These are phyloP conservation scores for Leccinum insigne DNA, from an alignment of 1,284 basidiomycete genomes.

Conservation along the genomic window DNA sequence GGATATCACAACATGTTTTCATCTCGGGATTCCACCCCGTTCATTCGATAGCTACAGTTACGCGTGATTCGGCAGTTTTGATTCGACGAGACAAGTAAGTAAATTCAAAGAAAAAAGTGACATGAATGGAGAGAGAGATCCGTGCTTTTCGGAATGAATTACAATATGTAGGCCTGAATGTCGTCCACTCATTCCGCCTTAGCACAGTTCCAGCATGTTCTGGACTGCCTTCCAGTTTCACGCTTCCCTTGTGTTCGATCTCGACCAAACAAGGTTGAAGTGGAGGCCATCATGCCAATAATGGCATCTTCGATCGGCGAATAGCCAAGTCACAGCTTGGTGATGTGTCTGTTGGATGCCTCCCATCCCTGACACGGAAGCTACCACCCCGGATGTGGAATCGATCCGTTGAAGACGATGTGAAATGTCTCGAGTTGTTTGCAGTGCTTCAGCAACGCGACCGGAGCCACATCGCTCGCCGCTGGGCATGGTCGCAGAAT, in stretches of 20 bases:
- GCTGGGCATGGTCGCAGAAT: conserved; percentile 3
- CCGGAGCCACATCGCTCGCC: conserved; percentile 14
- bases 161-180: background rate
- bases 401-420: conserved; percentile 17
- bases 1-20: background rate
- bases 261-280: conserved; percentile 11
- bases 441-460: conserved; percentile 14
- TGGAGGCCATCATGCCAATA: conserved; percentile 5
- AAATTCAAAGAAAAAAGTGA: background rate
- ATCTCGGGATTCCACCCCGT: background rate
- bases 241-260: background rate
- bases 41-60: no score
- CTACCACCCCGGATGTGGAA: background rate
- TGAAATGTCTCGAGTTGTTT: conserved; percentile 18
- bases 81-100: background rate
- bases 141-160: background rate
- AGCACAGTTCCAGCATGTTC: background rate
- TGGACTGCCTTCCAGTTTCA: conserved; percentile 11
- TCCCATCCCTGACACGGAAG: conserved; percentile 3
- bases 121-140: background rate
- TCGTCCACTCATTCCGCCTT: background rate
- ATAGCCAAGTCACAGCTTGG: conserved; percentile 11
- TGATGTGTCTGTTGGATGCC: conserved; percentile 9
- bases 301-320: conserved; percentile 13
- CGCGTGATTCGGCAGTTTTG: background rate